These are phyloP conservation scores for Sanguinoderma infundibulare DNA, from an alignment of 1,284 basidiomycete genomes.

Conservation along the genomic window DNA sequence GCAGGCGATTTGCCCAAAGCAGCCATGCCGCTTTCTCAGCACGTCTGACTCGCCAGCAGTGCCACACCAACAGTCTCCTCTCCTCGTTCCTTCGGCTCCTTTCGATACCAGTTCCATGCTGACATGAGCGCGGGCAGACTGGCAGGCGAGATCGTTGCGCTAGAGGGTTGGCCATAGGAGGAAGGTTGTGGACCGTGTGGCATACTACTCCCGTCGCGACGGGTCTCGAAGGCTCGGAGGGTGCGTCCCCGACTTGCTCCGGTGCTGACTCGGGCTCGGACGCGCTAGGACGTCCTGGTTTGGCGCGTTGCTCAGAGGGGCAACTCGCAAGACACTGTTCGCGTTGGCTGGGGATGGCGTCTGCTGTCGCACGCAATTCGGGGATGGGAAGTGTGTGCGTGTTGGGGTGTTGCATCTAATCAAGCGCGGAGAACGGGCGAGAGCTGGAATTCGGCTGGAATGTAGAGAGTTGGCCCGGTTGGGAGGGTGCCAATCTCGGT, in stretches of 20 bases:
- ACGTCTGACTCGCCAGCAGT: too few species aligned
- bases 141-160: too few species aligned
- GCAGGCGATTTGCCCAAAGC: not conserved
- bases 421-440: not conserved
- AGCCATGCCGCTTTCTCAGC: not conserved
- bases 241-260: slow-evolving; percentile 14
- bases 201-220: slow-evolving; percentile 8
- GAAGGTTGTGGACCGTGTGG: not conserved
- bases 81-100: not conserved
- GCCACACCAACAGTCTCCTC: too few species aligned
- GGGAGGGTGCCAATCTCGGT: slow-evolving; percentile 18
- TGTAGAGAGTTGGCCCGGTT: not conserved
- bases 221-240: slow-evolving; percentile 20
- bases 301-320: not conserved
- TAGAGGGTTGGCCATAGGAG: not conserved
- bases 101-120: not conserved
- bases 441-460: not conserved
- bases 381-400: slow-evolving; percentile 1
- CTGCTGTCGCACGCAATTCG: slow-evolving; percentile 7
- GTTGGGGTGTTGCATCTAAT: not conserved
- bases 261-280: slow-evolving; percentile 11
- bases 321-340: not conserved
- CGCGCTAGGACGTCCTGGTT: not conserved
- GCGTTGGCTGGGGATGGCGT: not conserved
- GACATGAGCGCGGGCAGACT: not conserved